Base-by-base conservation (phyloP, 176 grass and related monocot species). In the Alloteropsis semialata region DNA sequence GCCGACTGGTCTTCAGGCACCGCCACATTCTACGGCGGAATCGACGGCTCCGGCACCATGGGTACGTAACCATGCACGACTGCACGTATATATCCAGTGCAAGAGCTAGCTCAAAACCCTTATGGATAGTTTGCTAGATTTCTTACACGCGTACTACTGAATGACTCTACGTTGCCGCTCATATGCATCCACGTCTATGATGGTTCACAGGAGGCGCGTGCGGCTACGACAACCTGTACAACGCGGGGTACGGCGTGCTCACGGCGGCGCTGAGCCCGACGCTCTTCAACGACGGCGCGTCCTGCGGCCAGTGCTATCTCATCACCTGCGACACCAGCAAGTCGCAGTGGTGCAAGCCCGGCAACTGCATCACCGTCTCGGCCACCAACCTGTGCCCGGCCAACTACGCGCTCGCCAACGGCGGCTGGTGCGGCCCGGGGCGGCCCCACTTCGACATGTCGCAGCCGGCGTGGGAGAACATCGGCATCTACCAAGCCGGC, bases 361-460 rank as follows among this genome's bases (percentile, higher is more conserved):
- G 76, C 36, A 29, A 3, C 37, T 33, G 81, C 15, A n/a, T 85
- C 22, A 88, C 84, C 0, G 28, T 90, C 3, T 79, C 84, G 4
- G 90, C 81, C 14, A 93, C 91, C 34, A 93, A 90, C 81, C 59
- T 81, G 32, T 93, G 91, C 65, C 91, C 88, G 1, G 56, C 88
- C 30, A 93, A 93, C 86, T 85, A 66, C 64, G 81, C 30, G 25
- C 42, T 85, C 3, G 58, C 91, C 10, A 90, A 36, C 37, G 88
- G 91, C 43, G 91, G 91, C 5, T 93, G 91, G 91, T 93, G 91
- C 84, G 87, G 87, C 64, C 49, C 77, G 7, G 84, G 84, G 0
- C 91, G 72, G 1, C 29, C 49, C 0, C 91, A 93, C 76, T 93
- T 93, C 34, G 91, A 93, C 84, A 93, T 93, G 91, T 81, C 91